Percentiles rank a stretch among this genome's conserved stretches.
phyloP scores from a whole-genome alignment of 345 rosid species.

The Lagerstroemia speciosa region DNA sequence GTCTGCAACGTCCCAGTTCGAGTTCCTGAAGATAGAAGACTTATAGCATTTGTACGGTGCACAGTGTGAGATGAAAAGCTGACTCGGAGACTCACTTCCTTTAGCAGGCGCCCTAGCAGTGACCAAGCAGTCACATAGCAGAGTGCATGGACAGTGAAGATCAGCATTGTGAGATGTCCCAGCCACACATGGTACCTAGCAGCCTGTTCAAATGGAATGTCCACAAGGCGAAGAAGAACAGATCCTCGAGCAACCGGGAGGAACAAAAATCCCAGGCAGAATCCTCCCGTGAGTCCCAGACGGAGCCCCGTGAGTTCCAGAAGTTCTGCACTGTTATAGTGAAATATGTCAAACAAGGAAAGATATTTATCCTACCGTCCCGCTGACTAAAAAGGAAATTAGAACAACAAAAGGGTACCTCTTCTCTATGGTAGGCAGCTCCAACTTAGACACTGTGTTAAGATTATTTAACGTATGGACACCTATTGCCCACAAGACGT shows the following conservation, averaged over 20 bases:
- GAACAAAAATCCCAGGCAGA: constrained; percentile 66
- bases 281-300: constrained; percentile 55
- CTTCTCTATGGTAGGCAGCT: constrained; percentile 18
- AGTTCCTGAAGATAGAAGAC: too few species aligned
- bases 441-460: constrained; percentile 19
- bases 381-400: too few species aligned
- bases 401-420: constrained; percentile 29
- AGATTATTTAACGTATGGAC: constrained; percentile 47
- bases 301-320: constrained; percentile 48
- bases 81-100: constrained; percentile 54
- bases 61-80: too few species aligned
- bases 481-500: constrained; percentile 64
- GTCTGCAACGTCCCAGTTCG: too few species aligned
- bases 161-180: constrained; percentile 73
- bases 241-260: constrained; percentile 88
- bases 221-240: constrained; percentile 60
- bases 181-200: constrained; percentile 84
- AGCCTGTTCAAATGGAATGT: constrained; percentile 91
- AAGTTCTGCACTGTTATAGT: constrained; percentile 24
- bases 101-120: constrained; percentile 40
- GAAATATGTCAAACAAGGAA: background rate
- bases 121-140: constrained; percentile 50
- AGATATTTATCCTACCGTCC: too few species aligned
- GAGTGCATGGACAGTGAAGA: constrained; percentile 75
- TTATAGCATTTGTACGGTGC: too few species aligned